Base-by-base conservation (phyloP, 768 basidiomycete species). In the Omphalotus guepiniiformis region DNA sequence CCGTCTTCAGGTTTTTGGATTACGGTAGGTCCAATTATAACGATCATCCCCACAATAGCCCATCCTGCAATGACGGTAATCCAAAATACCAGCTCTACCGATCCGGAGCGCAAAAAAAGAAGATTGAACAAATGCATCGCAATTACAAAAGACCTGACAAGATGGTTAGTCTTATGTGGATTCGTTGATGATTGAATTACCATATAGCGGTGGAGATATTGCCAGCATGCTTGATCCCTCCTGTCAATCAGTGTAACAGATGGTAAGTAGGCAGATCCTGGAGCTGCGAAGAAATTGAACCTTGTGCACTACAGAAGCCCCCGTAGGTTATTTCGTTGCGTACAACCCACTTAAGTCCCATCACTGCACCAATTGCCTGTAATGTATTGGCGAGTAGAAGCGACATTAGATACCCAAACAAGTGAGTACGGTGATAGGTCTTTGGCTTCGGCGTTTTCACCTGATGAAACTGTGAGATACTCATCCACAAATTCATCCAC, bases 151-250 rank as follows among this genome's bases (percentile, higher is more conserved):
- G 56, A 52, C 53, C 56, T 57, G 45, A 0, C 16, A 16, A 18
- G 12, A 16, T 8, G 29, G 38, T 40, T 40, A 4, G 18, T 46
- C 27, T 26, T n/a, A n/a, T n/a, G n/a, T n/a, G n/a, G n/a, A 40
- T 38, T 18, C 16, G 4, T 27, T 18, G 29, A 18, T 23, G 21
- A 23, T 9, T 16, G 38, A 16, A 21, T 46, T 35, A 69, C 72
- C 71, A 75, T 2, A 73, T 18, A 1, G 73, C 68, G 6, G 65
- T 61, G 0, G 63, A 68, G n/a, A 75, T 56, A 41, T 72, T 71
- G 0, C 71, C 73, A 1, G 66, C 56, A 27, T 71, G 65, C 51
- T 71, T 72, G 35, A 69, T 48, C 3, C 61, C 66, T 25, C 64
- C 71, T 64, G 34, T 6, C 25, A 5, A 13, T 8, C 3, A 26